Evolutionary conservation across 345 rosid genomes (phyloP).

Genomic region (Murraya paniculata): DNA sequence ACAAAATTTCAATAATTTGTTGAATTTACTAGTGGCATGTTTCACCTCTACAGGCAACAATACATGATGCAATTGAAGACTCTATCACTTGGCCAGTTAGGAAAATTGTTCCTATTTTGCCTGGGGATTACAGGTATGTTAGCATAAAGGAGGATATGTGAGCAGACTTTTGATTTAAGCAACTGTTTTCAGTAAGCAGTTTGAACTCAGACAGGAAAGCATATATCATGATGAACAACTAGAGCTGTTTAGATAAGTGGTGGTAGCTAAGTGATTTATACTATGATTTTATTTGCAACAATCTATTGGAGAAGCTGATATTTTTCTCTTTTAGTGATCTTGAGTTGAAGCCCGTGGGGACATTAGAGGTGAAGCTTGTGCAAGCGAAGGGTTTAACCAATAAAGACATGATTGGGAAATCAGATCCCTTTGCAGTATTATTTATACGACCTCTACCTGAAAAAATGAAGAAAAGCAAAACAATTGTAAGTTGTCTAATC

Average conservation of each 20-base stretch:
- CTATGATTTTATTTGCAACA: not conserved
- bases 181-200: not conserved
- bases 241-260: not conserved
- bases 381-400: conserved; percentile 91
- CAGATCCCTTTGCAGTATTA: conserved; percentile 88
- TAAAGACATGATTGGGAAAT: conserved; percentile 94
- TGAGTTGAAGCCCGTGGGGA: conserved; percentile 91
- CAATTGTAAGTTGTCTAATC: conserved; percentile 54
- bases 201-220: not conserved
- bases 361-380: conserved; percentile 94
- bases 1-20: not conserved
- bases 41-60: conserved; percentile 66
- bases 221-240: not conserved
- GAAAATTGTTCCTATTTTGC: conserved; percentile 92
- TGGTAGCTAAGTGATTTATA: conserved; percentile 6
- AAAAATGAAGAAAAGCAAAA: conserved; percentile 74
- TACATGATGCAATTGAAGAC: conserved; percentile 90
- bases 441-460: conserved; percentile 81
- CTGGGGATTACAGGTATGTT: conserved; percentile 93
- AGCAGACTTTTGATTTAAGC: not conserved
- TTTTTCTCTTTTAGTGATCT: conserved; percentile 62
- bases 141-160: not conserved
- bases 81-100: conserved; percentile 98
- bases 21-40: not conserved
- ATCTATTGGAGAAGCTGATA: conserved; percentile 9